Evolutionary conservation across 2,329 filamentous ascomycete species (phyloP), one percentile per base, ranked within the genome.

Genomic region (Clonostachys rosea): DNA sequence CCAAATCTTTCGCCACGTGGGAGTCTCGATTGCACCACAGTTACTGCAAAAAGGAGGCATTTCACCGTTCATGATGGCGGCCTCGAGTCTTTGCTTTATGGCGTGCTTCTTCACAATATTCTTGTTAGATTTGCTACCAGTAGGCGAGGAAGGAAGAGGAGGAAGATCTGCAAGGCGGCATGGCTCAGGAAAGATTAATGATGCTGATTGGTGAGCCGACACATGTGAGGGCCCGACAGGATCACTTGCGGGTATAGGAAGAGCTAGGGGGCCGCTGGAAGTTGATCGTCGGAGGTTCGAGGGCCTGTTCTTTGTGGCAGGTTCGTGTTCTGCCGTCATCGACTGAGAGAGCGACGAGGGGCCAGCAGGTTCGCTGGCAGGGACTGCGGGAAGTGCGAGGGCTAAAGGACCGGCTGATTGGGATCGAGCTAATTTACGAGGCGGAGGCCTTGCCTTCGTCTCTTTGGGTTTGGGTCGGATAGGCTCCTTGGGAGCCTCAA

Each of bases 1-100:
- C 77, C 87, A 96, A 12, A 94, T 89, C 59, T 92, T 94, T 50
- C 94, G 84, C 94, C 94, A 99, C 0, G 92, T 96, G 0, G 92
- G 89, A 1, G 94, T 99, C 58, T 97, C 89, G 48, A 99, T 95
- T 7, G 91, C 88, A 6, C 94, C 94, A 58, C 94, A 99, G 58
- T 97, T 96, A 52, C 81, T 81, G 64, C 94, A 99, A 59, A 86
- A 97, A 1, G 87, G 86, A 1, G 94, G 94, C 74, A 91, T 86
- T 54, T 91, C 81, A 6, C 94, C 94, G 47, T 83, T 82, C n/a
- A 77, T 76, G 46, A 97, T 84, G 0, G 82, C 83, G 37, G 72
- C 70, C 53, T 84, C 76, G 2, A 86, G 60, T 40, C 76, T 76
- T 51, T 83, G 76, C 57, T 75, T 77, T 54, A 83, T 82, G 3